A percentile compares a stretch with the other conserved stretches of the same genome.
phyloP scores from a whole-genome alignment of 1,139 yeast genomes.

The Arxiozyma telluris region DNA sequence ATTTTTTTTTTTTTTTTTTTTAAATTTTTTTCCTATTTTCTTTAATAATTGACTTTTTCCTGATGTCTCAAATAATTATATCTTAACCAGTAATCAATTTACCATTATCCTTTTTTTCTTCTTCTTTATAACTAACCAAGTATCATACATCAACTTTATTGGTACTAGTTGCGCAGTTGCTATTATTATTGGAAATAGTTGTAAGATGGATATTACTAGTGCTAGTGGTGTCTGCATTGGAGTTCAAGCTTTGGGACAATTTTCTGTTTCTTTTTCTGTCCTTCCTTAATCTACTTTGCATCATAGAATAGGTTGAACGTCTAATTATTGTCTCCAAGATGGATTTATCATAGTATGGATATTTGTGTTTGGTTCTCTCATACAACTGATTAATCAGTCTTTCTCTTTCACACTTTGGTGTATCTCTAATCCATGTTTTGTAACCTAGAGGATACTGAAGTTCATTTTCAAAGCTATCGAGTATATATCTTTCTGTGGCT shows the following conservation, averaged over 20 bases:
- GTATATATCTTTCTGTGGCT: constrained; percentile 49
- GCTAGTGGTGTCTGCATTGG: neutral
- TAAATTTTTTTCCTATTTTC: too few relatives aligned
- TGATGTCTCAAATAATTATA: too few relatives aligned
- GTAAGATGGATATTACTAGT: neutral
- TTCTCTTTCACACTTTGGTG: constrained; percentile 44
- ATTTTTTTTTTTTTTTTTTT: too few relatives aligned
- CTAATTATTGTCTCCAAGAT: constrained; percentile 62
- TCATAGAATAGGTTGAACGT: constrained; percentile 68
- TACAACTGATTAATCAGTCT: constrained; percentile 43
- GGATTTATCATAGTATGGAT: constrained; percentile 44
- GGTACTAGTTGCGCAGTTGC: neutral
- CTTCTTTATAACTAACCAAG: too few relatives aligned
- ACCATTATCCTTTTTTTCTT: too few relatives aligned
- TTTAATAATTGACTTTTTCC: too few relatives aligned
- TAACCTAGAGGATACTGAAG: constrained; percentile 64
- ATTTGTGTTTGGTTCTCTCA: constrained; percentile 39
- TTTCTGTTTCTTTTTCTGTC: constrained; percentile 39
- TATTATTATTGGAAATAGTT: neutral
- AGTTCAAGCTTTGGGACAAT: neutral
- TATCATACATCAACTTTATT: neutral
- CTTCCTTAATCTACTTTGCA: constrained; percentile 71
- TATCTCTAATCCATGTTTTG: constrained; percentile 76
- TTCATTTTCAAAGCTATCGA: constrained; percentile 47
- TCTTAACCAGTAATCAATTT: too few relatives aligned